Percentiles rank a stretch among this genome's conserved stretches.
Evolutionary conservation across 192 early-diverging fungal genomes (phyloP).

Genomic region (Coemansia interrupta): DNA sequence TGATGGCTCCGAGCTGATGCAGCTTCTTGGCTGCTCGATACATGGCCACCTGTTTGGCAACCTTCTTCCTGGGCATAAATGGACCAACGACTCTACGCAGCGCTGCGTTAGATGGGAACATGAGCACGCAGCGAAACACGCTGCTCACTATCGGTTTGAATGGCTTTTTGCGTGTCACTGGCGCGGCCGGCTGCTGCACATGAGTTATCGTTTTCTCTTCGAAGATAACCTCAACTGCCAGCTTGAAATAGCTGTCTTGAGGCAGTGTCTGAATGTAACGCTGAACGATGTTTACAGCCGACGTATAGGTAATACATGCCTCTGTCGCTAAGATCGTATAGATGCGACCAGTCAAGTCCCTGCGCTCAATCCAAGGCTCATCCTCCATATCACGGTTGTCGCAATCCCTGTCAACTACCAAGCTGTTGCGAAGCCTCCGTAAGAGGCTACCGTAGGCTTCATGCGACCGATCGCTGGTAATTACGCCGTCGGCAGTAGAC

Average conservation of each 20-base stretch:
- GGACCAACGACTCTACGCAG: slow-evolving; percentile 55
- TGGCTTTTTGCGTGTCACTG: slow-evolving; percentile 3
- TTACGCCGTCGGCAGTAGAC: slow-evolving; percentile 8
- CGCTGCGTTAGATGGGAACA: slow-evolving; percentile 63
- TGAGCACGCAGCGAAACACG: slow-evolving; percentile 54
- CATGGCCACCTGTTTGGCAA: slow-evolving; percentile 68
- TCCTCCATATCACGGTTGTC: slow-evolving; percentile 21
- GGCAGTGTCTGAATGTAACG: slow-evolving; percentile 74
- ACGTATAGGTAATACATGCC: slow-evolving; percentile 68
- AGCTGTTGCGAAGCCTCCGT: slow-evolving; percentile 9
- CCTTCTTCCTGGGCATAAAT: slow-evolving; percentile 53
- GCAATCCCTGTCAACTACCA: slow-evolving; percentile 23
- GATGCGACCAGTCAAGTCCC: slow-evolving; percentile 39
- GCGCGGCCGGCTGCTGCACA: background rate
- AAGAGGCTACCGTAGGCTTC: slow-evolving; percentile 24
- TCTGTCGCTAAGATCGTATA: slow-evolving; percentile 64
- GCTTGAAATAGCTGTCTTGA: slow-evolving; percentile 56
- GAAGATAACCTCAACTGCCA: slow-evolving; percentile 56
- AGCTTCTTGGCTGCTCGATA: slow-evolving; percentile 70
- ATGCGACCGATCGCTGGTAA: slow-evolving; percentile 14
- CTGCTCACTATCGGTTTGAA: slow-evolving; percentile 1
- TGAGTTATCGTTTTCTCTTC: slow-evolving; percentile 7
- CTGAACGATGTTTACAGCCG: slow-evolving; percentile 62
- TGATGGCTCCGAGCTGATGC: slow-evolving; percentile 64
- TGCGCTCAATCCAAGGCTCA: slow-evolving; percentile 43